A percentile compares a stretch with the other conserved stretches of the same genome.
phyloP scores from a whole-genome alignment of 805 yeast genomes.

The Barnettozyma sucrosica region DNA sequence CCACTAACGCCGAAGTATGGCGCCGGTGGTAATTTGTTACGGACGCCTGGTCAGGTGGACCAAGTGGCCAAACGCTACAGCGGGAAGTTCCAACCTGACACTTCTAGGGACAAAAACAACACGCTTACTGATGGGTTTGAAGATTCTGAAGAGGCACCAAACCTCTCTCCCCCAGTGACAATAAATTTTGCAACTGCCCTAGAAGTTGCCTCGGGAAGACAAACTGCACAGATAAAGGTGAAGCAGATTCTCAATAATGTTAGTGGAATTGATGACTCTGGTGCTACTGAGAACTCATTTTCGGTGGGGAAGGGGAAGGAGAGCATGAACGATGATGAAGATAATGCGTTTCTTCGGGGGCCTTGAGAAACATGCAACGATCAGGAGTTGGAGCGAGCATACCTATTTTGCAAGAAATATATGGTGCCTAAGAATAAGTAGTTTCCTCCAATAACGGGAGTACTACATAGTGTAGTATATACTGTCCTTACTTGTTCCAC shows the following conservation, averaged over 20 bases:
- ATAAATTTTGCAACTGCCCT: conserved; percentile 17
- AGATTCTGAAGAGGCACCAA: conserved; percentile 22
- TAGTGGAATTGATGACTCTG: conserved; percentile 22
- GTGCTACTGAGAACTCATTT: neutral
- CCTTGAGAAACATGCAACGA: conserved; percentile 6
- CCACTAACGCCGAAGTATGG: conserved; percentile 44
- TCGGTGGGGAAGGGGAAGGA: neutral
- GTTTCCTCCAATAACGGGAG: too few species aligned
- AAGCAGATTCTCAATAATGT: conserved; percentile 21
- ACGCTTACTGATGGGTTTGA: conserved; percentile 12
- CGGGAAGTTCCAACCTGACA: conserved; percentile 4
- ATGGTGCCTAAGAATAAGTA: too few species aligned
- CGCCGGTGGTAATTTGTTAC: conserved; percentile 31
- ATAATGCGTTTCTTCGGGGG: conserved; percentile 22
- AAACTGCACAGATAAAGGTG: conserved; percentile 23
- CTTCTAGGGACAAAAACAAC: neutral
- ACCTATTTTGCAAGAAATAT: neutral
- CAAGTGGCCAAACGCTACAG: conserved; percentile 17
- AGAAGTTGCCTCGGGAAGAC: conserved; percentile 18
- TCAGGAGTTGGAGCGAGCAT: conserved; percentile 19
- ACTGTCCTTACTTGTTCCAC: too few species aligned
- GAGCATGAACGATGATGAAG: conserved; percentile 18
- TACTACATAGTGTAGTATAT: too few species aligned
- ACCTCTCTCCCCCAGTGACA: conserved; percentile 24
- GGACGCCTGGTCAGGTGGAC: conserved; percentile 23